Evolutionary conservation across 371 early-diverging fungal species (phyloP).

Genomic region (Phascolomyces articulosus): DNA sequence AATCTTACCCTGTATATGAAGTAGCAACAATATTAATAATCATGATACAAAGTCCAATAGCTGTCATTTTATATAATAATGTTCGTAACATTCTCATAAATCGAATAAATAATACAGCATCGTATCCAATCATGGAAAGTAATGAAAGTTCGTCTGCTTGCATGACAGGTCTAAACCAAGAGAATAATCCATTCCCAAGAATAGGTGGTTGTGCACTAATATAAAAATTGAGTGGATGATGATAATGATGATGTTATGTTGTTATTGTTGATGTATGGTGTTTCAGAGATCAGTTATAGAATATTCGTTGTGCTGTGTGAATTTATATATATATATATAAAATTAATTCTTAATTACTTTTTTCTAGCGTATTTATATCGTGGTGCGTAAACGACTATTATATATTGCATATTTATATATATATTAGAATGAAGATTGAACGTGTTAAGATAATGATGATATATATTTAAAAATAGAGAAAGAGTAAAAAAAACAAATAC

Average conservation of each 20-base stretch:
- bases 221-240: too few species aligned
- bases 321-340: too few species aligned
- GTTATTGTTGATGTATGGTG: too few species aligned
- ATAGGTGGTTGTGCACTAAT: conserved; percentile 58
- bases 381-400: conserved; percentile 55
- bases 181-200: conserved; percentile 56
- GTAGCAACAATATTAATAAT: conserved; percentile 66
- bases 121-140: conserved; percentile 73
- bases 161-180: conserved; percentile 70
- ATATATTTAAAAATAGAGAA: neutral
- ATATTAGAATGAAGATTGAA: neutral
- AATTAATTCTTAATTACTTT: too few species aligned
- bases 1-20: conserved; percentile 56
- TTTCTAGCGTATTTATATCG: conserved; percentile 48
- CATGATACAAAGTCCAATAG: conserved; percentile 62
- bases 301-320: too few species aligned
- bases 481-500: neutral
- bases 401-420: neutral
- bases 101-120: conserved; percentile 78
- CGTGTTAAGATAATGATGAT: too few species aligned
- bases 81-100: conserved; percentile 68
- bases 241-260: too few species aligned
- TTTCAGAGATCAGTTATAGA: too few species aligned
- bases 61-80: conserved; percentile 59
- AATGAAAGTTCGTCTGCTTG: conserved; percentile 61